Percentiles rank a stretch among this genome's conserved stretches.
Conservation (phyloP, 768 basidiomycete species). For the Agaricus sinodeliciosus region DNA sequence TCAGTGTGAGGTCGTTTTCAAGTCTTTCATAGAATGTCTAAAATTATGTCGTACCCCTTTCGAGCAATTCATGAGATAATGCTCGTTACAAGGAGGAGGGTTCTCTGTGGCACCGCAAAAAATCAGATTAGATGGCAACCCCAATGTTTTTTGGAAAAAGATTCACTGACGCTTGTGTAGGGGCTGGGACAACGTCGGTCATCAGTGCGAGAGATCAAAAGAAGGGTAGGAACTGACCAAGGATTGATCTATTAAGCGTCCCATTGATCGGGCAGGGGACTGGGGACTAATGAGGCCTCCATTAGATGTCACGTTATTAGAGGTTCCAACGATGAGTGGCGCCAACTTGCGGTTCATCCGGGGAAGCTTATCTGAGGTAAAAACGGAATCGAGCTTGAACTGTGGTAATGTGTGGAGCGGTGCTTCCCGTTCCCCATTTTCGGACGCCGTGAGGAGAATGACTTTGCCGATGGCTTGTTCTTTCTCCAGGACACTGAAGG, state of each 20-base stretch:
- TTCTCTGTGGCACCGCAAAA: constrained; percentile 40
- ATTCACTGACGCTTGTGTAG: constrained; percentile 64
- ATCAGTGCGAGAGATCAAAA: background rate
- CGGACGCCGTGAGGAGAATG: constrained; percentile 49
- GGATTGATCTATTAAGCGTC: constrained; percentile 52
- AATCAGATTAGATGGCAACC: constrained; percentile 6
- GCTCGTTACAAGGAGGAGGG: constrained; percentile 82
- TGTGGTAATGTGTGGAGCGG: constrained; percentile 45
- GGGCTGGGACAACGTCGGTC: constrained; percentile 36
- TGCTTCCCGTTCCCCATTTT: constrained; percentile 27
- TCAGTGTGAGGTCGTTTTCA: constrained; percentile 13
- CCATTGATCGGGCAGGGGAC: constrained; percentile 44
- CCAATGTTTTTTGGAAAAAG: constrained; percentile 6
- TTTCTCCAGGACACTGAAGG: constrained; percentile 48
- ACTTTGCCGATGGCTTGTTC: constrained; percentile 64
- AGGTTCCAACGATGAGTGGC: constrained; percentile 39
- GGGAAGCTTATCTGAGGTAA: constrained; percentile 34
- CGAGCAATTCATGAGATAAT: constrained; percentile 77
- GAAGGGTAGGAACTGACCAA: constrained; percentile 36
- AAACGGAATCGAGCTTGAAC: constrained; percentile 45
- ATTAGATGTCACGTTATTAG: constrained; percentile 39
- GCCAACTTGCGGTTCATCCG: constrained; percentile 33
- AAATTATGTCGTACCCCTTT: constrained; percentile 50
- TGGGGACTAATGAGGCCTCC: constrained; percentile 64
- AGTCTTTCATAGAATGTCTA: background rate